Percentiles rank a stretch among this genome's conserved stretches.
phyloP scores from a whole-genome alignment of 345 rosid species.

The Luvunga scandens region DNA sequence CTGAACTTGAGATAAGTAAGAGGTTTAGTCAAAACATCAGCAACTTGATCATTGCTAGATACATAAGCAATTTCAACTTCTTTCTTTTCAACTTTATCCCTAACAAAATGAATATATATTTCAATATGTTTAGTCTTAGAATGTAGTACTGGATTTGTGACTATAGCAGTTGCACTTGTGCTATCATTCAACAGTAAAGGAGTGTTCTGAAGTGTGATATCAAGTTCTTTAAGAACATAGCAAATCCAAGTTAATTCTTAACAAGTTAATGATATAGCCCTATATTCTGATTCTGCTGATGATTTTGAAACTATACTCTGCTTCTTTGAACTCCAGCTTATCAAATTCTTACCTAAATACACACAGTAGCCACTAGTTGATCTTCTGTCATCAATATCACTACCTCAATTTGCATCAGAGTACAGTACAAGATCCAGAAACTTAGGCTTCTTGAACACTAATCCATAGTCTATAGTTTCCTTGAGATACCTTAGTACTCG shows the following conservation, averaged over 20 bases:
- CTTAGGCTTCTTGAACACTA: no score
- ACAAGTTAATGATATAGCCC: not conserved
- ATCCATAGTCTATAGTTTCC: not conserved
- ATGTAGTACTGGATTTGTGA: not conserved
- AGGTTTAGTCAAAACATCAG: no score
- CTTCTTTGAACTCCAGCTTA: not conserved
- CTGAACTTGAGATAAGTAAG: no score
- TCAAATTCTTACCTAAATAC: not conserved
- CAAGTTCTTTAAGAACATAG: no score
- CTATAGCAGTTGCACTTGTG: not conserved
- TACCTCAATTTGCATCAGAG: not conserved
- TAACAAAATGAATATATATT: not conserved
- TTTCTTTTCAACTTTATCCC: not conserved
- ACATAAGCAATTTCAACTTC: no score
- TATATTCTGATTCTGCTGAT: not conserved
- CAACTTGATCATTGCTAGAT: no score
- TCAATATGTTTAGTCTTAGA: not conserved
- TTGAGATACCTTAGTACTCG: not conserved
- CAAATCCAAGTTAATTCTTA: no score
- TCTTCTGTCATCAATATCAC: not conserved
- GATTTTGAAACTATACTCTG: not conserved
- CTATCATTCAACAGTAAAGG: not conserved
- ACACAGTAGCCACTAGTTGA: not conserved
- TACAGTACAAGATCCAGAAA: fast-evolving
- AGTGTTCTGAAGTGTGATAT: no score